Conservation (phyloP, 164 flowering plant species). For the Magnolia kwangsiensis region DNA sequence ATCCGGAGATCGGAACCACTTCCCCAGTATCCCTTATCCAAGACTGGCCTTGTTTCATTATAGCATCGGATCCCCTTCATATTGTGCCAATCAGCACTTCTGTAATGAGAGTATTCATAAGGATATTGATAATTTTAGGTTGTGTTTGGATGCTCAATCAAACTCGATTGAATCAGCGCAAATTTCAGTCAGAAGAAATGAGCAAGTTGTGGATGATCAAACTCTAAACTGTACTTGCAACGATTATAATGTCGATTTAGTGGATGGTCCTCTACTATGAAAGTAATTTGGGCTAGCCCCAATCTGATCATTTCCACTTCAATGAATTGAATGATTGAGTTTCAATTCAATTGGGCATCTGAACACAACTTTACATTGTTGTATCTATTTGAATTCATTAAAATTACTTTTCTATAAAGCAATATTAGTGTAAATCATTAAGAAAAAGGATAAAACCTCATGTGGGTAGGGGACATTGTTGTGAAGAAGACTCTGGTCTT, state of each 20-base stretch:
- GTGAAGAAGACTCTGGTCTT: slow-evolving; percentile 67
- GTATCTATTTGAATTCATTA: not conserved
- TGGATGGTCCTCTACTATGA: too few species aligned
- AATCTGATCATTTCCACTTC: too few species aligned
- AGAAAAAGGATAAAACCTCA: slow-evolving; percentile 39
- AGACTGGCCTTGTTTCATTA: slow-evolving; percentile 78
- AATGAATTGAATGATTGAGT: too few species aligned
- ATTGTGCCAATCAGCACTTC: slow-evolving; percentile 75
- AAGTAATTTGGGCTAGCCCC: too few species aligned
- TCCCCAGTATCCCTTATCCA: slow-evolving; percentile 63
- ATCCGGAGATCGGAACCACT: slow-evolving; percentile 68
- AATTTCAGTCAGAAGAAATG: not conserved
- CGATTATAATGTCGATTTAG: too few species aligned
- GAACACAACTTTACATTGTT: too few species aligned
- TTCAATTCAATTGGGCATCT: too few species aligned
- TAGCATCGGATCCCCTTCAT: slow-evolving; percentile 68
- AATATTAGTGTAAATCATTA: not conserved
- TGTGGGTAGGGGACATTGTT: slow-evolving; percentile 71
- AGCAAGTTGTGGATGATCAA: not conserved
- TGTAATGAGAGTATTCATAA: slow-evolving; percentile 21
- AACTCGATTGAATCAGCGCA: not conserved
- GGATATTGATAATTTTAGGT: not conserved
- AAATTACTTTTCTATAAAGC: not conserved
- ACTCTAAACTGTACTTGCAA: too few species aligned
- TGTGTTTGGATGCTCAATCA: not conserved